phyloP scores from a whole-genome alignment of 805 yeast species.

The Candida ortonii region DNA sequence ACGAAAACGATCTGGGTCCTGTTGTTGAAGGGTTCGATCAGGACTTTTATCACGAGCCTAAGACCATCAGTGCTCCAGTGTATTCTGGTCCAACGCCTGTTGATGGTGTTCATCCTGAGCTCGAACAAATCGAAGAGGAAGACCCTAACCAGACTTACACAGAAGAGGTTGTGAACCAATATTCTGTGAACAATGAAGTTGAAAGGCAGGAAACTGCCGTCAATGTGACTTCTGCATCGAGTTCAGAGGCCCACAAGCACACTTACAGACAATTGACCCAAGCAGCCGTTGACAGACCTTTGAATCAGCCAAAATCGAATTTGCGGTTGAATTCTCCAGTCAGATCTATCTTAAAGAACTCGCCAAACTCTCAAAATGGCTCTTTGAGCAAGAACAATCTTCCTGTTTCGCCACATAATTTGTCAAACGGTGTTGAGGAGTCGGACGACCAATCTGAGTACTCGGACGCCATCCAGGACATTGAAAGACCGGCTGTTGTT shows the following conservation, averaged over 20 bases:
- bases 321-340: slow-evolving; percentile 18
- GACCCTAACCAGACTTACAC: slow-evolving; percentile 14
- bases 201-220: neutral
- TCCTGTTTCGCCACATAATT: no score
- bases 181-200: no score
- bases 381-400: no score
- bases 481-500: slow-evolving; percentile 1
- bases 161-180: slow-evolving; percentile 6
- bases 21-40: slow-evolving; percentile 24
- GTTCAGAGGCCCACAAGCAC: slow-evolving; percentile 10
- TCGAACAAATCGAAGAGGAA: slow-evolving; percentile 27
- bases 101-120: slow-evolving; percentile 5
- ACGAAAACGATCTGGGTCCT: slow-evolving; percentile 21
- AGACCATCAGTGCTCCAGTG: slow-evolving; percentile 3
- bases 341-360: slow-evolving; percentile 21
- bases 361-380: no score
- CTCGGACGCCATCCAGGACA: slow-evolving; percentile 27
- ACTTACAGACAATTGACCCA: slow-evolving; percentile 19
- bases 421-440: slow-evolving; percentile 11
- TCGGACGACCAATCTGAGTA: slow-evolving; percentile 23
- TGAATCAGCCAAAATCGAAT: neutral
- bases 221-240: neutral
- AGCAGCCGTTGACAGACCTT: slow-evolving; percentile 7
- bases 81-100: slow-evolving; percentile 1
- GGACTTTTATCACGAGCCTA: slow-evolving; percentile 19